A percentile compares a stretch with the other conserved stretches of the same genome.
phyloP scores from a whole-genome alignment of 2,329 filamentous ascomycete genomes.

The Colletotrichum theobromicola region DNA sequence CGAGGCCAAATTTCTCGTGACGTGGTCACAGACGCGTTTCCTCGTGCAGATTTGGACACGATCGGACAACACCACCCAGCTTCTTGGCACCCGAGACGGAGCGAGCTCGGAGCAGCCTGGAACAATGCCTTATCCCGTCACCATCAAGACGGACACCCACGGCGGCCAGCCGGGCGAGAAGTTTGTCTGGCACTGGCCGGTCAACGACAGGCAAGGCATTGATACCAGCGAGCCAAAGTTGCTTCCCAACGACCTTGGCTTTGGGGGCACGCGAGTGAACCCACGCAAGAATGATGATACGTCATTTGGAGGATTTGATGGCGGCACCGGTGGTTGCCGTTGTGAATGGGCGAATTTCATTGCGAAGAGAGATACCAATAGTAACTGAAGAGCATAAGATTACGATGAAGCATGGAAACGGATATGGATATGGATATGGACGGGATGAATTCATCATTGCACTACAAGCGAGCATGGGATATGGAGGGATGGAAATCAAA shows the following conservation, averaged over 20 bases:
- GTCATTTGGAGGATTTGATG: constrained; percentile 65
- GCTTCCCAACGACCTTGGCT: constrained; percentile 54
- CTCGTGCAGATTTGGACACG: constrained; percentile 72
- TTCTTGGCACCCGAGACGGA: constrained; percentile 35
- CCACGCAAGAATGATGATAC: constrained; percentile 46
- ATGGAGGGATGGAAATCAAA: neutral
- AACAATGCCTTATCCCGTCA: constrained; percentile 69
- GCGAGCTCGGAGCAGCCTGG: constrained; percentile 49
- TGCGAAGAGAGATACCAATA: constrained; percentile 8
- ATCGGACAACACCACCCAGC: constrained; percentile 45
- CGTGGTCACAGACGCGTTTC: constrained; percentile 65
- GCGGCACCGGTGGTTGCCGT: constrained; percentile 66
- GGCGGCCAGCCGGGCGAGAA: constrained; percentile 61
- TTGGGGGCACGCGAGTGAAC: constrained; percentile 60
- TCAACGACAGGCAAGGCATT: constrained; percentile 53
- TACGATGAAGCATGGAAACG: neutral
- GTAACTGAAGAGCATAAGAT: neutral
- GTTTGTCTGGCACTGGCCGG: constrained; percentile 57
- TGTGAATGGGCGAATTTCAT: constrained; percentile 66
- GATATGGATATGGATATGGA: neutral
- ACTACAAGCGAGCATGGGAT: neutral
- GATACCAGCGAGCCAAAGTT: constrained; percentile 47
- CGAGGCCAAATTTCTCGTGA: constrained; percentile 61
- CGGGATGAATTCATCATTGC: neutral
- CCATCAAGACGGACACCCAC: constrained; percentile 66